Conservation (phyloP, 1,139 yeast genomes). For the Debaryomycetaceae sp. region DNA sequence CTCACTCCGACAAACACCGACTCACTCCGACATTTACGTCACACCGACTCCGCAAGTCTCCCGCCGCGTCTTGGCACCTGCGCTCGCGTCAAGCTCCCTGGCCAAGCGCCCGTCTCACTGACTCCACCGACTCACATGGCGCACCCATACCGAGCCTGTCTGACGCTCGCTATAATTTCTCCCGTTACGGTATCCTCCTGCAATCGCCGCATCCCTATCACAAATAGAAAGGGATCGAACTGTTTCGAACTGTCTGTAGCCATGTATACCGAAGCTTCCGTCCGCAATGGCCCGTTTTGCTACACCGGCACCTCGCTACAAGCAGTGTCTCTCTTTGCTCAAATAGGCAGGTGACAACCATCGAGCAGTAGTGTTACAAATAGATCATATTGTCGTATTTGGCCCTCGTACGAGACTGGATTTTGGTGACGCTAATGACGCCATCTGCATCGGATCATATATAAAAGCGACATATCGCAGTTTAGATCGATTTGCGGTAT, state of each 20-base stretch:
- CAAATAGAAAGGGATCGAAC: neutral
- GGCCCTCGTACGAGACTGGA: too few relatives aligned
- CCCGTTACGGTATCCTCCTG: neutral
- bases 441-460: too few relatives aligned
- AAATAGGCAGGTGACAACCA: neutral
- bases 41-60: too few relatives aligned
- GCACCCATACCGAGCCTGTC: neutral
- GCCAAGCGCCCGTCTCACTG: too few relatives aligned
- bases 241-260: neutral
- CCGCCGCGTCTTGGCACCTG: too few relatives aligned
- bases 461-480: too few relatives aligned
- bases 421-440: too few relatives aligned
- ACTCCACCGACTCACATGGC: too few relatives aligned
- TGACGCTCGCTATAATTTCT: neutral
- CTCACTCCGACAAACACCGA: too few relatives aligned
- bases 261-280: neutral
- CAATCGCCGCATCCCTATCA: neutral
- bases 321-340: neutral
- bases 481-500: too few relatives aligned
- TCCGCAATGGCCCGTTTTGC: neutral
- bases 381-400: neutral
- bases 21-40: too few relatives aligned
- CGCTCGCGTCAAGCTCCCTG: too few relatives aligned
- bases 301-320: neutral
- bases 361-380: neutral